Base-by-base conservation (phyloP, 768 basidiomycete species). In the Boletus sp. region DNA sequence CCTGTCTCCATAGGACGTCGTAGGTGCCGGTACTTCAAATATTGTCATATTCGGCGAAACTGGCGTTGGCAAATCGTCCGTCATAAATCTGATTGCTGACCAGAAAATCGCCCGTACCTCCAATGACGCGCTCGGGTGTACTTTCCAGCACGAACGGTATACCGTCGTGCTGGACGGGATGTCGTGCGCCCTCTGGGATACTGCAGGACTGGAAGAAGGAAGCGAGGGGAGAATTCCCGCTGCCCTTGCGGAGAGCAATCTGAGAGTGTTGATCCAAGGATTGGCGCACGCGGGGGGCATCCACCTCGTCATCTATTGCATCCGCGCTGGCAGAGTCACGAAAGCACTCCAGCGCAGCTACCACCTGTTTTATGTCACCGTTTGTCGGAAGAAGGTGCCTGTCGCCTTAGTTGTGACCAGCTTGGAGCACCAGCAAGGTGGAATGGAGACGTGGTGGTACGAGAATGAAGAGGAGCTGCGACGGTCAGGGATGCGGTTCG, bases 361-460 rank as follows among this genome's bases (percentile, higher is more conserved):
- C 63, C 52, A 59, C 29, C 37, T 74, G 4, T 71, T 74, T 41
- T 61, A 68, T 29, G 60, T 67, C 17, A 60, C 67, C 3, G 63
- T 76, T 30, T 76, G 75, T 48, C 64, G 56, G 19, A 53, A 57
- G 32, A 51, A 63, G 30, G 76, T 75, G 5, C 75, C 72, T 3
- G 64, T 72, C n/a, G 63, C 70, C 0, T 47, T 75, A 6, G 72
- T 70, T 7, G 60, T 75, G 7, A 76, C 72, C 0, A 69, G 72
- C 17, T 59, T 76, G 15, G 75, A 74, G 51, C 38, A 65, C 19
- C 55, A 69, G 15, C 7, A 30, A 3, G 47, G 15, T 8, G 25
- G 15, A 11, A 69, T 70, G 67, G 64, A 69, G 33, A 41, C 44
- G 7, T 69, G 69, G 67, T 69, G 67, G 69, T 8, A 11, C 4